Base-by-base conservation (phyloP, 495 filamentous ascomycete genomes). In the Mycothermus thermophilus region DNA sequence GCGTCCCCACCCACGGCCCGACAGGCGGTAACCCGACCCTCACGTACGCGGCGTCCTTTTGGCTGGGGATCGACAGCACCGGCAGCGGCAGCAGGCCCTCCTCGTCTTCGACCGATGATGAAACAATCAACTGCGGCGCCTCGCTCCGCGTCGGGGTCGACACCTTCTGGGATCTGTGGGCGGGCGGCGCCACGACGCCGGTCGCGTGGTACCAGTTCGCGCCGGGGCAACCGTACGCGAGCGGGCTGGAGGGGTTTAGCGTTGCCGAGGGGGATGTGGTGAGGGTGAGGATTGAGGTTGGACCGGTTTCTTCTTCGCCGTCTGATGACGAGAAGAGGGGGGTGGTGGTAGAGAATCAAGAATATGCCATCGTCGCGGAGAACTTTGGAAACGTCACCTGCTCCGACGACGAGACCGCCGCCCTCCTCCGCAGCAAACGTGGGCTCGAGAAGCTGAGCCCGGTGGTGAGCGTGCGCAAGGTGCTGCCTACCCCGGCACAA, bases 81-180 rank as follows among this genome's bases (percentile, higher is more conserved):
- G 9, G 17, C 12, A 22, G 30, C n/a, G 13, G 14, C 17, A 18
- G 27, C 5, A 9, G 14, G 15, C 28, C 17, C 34, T 19, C n/a
- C 16, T 29, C 6, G 25, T 23, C 27, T 9, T 25, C 4, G n/a
- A n/a, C 25, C 10, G 25, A n/a, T 8, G 4, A 4, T 12, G 3
- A 12, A 11, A 5, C 27, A 15, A 3, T n/a, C 27, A 12, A 13
- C 15, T 22, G 24, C 26, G 2, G 18, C 3, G 13, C 26, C 1
- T 16, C 42, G 9, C 38, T 55, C 6, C 48, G 51, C 14, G 48
- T 45, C 1, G 51, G 51, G 1, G 42, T 55, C 13, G 51, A 55
- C 15, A 34, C 52, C 20, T 47, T 52, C 27, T 50, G 22, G 13
- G 49, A 55, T 14, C 46, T 41, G 15, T 42, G 32, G 15, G 5